phyloP scores from a whole-genome alignment of 371 early-diverging fungal species.

The Cokeromyces recurvatus region DNA sequence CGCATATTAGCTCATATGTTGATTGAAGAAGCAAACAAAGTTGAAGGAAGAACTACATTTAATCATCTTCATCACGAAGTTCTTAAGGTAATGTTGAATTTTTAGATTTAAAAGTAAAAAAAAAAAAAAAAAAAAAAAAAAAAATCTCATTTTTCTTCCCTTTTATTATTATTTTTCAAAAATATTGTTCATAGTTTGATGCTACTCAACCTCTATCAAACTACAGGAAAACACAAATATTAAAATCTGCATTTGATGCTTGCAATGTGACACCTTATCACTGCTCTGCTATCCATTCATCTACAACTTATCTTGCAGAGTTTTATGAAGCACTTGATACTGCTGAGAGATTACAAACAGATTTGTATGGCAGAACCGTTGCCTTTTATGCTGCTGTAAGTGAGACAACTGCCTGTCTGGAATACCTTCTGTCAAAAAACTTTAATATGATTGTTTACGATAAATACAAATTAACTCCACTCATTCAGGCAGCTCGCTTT shows the following conservation, averaged over 20 bases:
- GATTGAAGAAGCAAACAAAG: slow-evolving; percentile 7
- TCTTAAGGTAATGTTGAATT: slow-evolving; percentile 25
- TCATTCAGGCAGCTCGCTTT: slow-evolving; percentile 53
- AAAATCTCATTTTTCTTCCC: no score
- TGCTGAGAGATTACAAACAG: slow-evolving; percentile 34
- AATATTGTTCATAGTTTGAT: slow-evolving; percentile 7
- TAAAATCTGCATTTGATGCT: slow-evolving; percentile 40
- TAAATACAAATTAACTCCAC: slow-evolving; percentile 42
- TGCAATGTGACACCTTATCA: slow-evolving; percentile 42
- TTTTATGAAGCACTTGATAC: slow-evolving; percentile 38
- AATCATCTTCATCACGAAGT: slow-evolving; percentile 48
- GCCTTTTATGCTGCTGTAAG: slow-evolving; percentile 61
- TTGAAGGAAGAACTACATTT: slow-evolving; percentile 19
- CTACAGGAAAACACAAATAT: slow-evolving; percentile 42
- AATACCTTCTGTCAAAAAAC: slow-evolving; percentile 37
- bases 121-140: background rate
- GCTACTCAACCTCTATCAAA: slow-evolving; percentile 17
- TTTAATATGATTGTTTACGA: slow-evolving; percentile 33
- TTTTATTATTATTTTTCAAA: no score
- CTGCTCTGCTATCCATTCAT: slow-evolving; percentile 44
- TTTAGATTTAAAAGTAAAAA: background rate
- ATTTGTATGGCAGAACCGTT: slow-evolving; percentile 43
- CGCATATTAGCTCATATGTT: slow-evolving; percentile 26
- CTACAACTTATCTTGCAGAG: slow-evolving; percentile 30
- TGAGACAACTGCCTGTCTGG: slow-evolving; percentile 42